Evolutionary conservation across 2,329 filamentous ascomycete genomes (phyloP), one percentile per base, ranked within the genome.

Genomic region (Fusarium sororula): DNA sequence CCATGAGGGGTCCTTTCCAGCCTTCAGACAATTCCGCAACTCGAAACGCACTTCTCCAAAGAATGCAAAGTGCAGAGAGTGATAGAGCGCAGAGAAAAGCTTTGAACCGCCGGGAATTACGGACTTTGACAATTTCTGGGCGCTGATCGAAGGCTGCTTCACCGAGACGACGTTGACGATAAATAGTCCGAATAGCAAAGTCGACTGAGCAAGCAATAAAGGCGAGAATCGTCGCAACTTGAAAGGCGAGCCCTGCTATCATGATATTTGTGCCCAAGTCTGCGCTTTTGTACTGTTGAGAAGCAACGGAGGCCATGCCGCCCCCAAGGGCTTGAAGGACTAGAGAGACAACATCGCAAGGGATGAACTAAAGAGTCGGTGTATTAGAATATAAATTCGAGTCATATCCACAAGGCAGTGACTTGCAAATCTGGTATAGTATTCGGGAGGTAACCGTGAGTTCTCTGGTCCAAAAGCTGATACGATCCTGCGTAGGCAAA

Each of bases 1-100:
- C 80, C 79, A 91, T 91, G 75, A 93, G 80, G 28, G 85, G 80
- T 1, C 91, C 90, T 7, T 78, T 81, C 88, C 90, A 94, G 3
- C 92, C 92, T 59, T 88, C 84, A 71, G 87, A 88, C 72, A 94
- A 82, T 85, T 94, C 91, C 1, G 88, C 89, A 28, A 92, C 88
- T 62, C 92, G 87, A 81, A 90, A 94, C 47, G 90, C 87, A 72
- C 88, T 90, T 14, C 92, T 85, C 76, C 89, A 88, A 70, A 93
- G 88, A 76, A 94, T 90, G 74, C 86, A 87, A 18, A 92, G 59
- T n/a, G 90, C 91, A 5, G 90, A 86, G 5, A 92, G 79, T 3
- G 82, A 79, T 24, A 92, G 83, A 17, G 87, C 88, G n/a, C 75
- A 77, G 10, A 90, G 79, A 79, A 92, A 92, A 18, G 83, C 83